Evolutionary conservation across 768 basidiomycete genomes (phyloP).

Genomic region (Dictyophora rubrovolvata): DNA sequence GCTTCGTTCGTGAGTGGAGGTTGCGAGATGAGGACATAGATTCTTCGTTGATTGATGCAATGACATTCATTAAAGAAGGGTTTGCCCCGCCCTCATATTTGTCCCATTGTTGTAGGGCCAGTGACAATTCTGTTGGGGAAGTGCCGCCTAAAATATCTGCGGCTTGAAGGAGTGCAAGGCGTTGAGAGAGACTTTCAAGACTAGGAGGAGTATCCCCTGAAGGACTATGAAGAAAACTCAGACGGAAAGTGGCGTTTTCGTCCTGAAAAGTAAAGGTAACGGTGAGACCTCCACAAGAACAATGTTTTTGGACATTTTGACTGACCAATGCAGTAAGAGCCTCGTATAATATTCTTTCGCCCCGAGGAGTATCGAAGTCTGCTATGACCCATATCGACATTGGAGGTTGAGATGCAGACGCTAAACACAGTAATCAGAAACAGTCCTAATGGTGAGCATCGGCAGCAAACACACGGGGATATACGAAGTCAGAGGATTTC

Average conservation of each 20-base stretch:
- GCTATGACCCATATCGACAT: constrained; percentile 51
- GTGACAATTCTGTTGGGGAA: constrained; percentile 30
- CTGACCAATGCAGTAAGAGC: constrained; percentile 57
- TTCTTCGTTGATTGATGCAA: constrained; percentile 21
- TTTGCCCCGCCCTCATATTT: constrained; percentile 25
- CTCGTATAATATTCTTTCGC: constrained; percentile 49
- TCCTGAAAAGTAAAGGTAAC: constrained; percentile 24
- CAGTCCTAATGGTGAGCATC: background rate
- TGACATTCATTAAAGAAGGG: constrained; percentile 17
- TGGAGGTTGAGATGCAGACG: constrained; percentile 9
- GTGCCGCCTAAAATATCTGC: constrained; percentile 29
- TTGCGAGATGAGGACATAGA: constrained; percentile 21
- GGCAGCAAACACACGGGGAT: constrained; percentile 40
- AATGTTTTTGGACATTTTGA: background rate
- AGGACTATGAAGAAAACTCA: constrained; percentile 77
- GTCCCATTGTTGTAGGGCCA: constrained; percentile 25
- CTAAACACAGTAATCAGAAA: background rate
- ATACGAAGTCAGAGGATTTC: constrained; percentile 42
- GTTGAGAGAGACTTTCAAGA: constrained; percentile 28
- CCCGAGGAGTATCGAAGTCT: constrained; percentile 60
- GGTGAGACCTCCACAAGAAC: background rate
- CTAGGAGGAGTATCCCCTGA: constrained; percentile 11
- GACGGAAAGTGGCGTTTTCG: constrained; percentile 37
- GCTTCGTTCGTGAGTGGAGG: constrained; percentile 33
- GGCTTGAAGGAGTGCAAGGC: constrained; percentile 42